Base-by-base conservation (phyloP, 495 filamentous ascomycete genomes). In the Cenococcum geophilum region DNA sequence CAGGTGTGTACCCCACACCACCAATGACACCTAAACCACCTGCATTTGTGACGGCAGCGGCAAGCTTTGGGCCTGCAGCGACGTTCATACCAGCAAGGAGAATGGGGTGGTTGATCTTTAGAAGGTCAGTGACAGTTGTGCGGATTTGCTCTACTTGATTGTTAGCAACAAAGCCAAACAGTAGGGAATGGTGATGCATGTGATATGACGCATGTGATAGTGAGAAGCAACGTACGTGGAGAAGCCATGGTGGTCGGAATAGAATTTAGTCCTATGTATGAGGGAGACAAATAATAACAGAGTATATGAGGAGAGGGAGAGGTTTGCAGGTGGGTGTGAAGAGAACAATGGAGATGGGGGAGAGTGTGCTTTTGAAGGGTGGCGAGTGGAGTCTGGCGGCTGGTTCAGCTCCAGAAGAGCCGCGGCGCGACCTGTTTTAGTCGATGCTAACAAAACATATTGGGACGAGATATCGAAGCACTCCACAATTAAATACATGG, bases 51-150 rank as follows among this genome's bases (percentile, higher is more conserved):
- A 98, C 93, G 10, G 93, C 93, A 20, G 93, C 93, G 45, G 93
- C 95, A 71, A 98, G 85, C 82, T 92, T 95, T 50, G 95, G 95
- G 51, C 93, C 93, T 53, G 93, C 95, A 52, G 93, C 95, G 61
- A 97, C 95, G 81, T 97, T 97, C 93, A 98, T 98, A 69, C 93
- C 93, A 65, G 93, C 93, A 62, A 97, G 86, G 70, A 97, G 79
- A 72, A 98, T 79, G 34, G 93, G 93, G 77, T 97, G 93, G 69
- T 96, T 91, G 81, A 98, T 97, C 81, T 87, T 87, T 76, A 97
- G 86, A 65, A 96, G 88, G 82, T 95, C 91, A 67, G 93, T 98
- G 71, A 91, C 78, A 55, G 89, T 83, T 36, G 92, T 97, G 67
- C 87, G 87, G 75, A 96, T 85, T 78, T 86, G 78, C 77, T 93